These are phyloP conservation scores for Pholiota adiposa DNA, from an alignment of 1,284 basidiomycete species.

Conservation along the genomic window DNA sequence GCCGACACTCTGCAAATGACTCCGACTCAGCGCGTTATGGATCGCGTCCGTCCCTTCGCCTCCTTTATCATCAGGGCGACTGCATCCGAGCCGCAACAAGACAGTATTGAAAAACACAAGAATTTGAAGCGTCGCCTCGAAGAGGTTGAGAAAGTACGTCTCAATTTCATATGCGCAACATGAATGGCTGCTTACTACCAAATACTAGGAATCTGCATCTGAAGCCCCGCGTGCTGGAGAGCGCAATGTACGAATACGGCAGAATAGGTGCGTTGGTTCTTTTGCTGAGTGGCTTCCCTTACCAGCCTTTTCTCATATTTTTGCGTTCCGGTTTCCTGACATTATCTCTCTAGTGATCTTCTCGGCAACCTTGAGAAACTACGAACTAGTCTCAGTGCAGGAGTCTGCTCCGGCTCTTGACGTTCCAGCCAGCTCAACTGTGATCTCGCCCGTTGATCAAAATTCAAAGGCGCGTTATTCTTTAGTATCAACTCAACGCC, in stretches of 20 bases:
- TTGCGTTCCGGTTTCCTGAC: not conserved
- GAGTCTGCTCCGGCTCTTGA: slow-evolving; percentile 20
- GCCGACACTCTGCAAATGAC: slow-evolving; percentile 20
- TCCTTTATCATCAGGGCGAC: slow-evolving; percentile 28
- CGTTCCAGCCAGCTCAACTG: slow-evolving; percentile 37
- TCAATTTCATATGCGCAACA: not conserved
- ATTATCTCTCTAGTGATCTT: slow-evolving; percentile 42
- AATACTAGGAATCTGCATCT: slow-evolving; percentile 54
- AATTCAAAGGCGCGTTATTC: slow-evolving; percentile 36
- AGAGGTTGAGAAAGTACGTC: slow-evolving; percentile 68
- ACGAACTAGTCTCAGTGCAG: too few relatives aligned
- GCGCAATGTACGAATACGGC: slow-evolving; percentile 60
- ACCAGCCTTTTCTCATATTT: slow-evolving; percentile 5
- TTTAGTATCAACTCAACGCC: slow-evolving; percentile 20
- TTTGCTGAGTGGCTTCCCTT: slow-evolving; percentile 10
- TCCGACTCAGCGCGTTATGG: slow-evolving; percentile 46
- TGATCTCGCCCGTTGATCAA: slow-evolving; percentile 49
- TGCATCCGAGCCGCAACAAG: slow-evolving; percentile 41
- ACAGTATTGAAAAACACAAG: slow-evolving; percentile 62
- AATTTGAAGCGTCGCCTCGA: slow-evolving; percentile 64
- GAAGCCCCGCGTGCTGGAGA: slow-evolving; percentile 60
- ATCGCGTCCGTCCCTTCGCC: slow-evolving; percentile 43
- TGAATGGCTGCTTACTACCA: slow-evolving; percentile 39
- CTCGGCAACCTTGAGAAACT: slow-evolving; percentile 64
- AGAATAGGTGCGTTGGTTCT: slow-evolving; percentile 55